These are phyloP conservation scores for Amanita pallidorosea DNA, from an alignment of 768 basidiomycete species.

Conservation along the genomic window DNA sequence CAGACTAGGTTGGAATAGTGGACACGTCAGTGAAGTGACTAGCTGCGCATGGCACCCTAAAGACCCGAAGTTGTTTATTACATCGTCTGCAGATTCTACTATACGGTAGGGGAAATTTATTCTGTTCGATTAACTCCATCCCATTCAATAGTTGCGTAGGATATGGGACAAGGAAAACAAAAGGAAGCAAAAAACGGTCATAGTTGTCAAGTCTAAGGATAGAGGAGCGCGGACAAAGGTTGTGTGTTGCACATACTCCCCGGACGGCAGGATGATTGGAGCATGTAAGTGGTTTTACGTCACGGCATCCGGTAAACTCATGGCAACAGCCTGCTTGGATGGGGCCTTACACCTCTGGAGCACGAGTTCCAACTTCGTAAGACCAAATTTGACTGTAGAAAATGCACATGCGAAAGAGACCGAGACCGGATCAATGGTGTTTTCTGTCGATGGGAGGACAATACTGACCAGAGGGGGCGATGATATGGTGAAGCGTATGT, in stretches of 20 bases:
- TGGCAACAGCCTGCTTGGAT: conserved; percentile 68
- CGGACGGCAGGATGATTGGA: conserved; percentile 81
- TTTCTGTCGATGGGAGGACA: conserved; percentile 81
- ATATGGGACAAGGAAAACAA: conserved; percentile 94
- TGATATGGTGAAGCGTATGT: conserved; percentile 90
- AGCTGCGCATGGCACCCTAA: conserved; percentile 92
- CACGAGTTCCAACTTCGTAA: conserved; percentile 82
- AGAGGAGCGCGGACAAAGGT: conserved; percentile 91
- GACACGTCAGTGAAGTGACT: conserved; percentile 88
- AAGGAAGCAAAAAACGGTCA: conserved; percentile 90
- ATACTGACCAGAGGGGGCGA: conserved; percentile 88
- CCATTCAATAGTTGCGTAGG: conserved; percentile 25
- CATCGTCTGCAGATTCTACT: conserved; percentile 91
- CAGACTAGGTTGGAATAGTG: conserved; percentile 35
- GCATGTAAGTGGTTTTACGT: conserved; percentile 46
- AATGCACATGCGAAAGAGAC: conserved; percentile 80
- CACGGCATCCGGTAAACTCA: conserved; percentile 5
- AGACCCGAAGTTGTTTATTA: conserved; percentile 76
- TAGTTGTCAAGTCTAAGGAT: conserved; percentile 95
- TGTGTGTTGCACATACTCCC: conserved; percentile 76
- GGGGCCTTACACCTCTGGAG: conserved; percentile 94
- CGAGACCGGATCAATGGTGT: conserved; percentile 79
- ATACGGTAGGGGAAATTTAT: conserved; percentile 48
- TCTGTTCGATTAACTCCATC: not conserved
- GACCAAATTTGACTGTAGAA: conserved; percentile 81